Conservation (phyloP, 1,139 yeast species). For the Taiozyma onychis region DNA sequence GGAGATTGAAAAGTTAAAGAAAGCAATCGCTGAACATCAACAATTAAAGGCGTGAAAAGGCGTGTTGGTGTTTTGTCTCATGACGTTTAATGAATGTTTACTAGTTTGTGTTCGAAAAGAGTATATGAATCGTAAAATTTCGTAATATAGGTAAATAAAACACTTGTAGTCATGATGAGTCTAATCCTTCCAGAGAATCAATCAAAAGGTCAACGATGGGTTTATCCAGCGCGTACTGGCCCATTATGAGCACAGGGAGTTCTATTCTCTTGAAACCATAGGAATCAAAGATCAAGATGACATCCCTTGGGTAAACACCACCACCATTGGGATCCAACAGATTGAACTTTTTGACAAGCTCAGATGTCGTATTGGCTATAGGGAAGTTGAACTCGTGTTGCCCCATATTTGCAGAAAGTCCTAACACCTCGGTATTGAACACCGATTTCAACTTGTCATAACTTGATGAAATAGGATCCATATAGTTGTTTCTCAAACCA, state of each 20-base stretch:
- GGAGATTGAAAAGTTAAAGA: constrained; percentile 48
- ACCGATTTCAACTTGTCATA: constrained; percentile 2
- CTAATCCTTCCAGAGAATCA: constrained; percentile 23
- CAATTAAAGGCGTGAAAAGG: constrained; percentile 19
- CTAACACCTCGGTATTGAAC: constrained; percentile 14
- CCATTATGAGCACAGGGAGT: constrained; percentile 14
- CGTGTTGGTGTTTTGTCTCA: constrained; percentile 3
- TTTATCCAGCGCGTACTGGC: constrained; percentile 20
- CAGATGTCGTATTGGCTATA: constrained; percentile 12
- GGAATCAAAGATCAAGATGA: constrained; percentile 30
- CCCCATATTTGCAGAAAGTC: constrained; percentile 14
- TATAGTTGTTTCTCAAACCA: constrained; percentile 17
- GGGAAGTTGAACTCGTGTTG: constrained; percentile 15
- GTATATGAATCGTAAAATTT: background rate
- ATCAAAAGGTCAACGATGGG: constrained; percentile 21
- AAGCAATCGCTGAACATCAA: constrained; percentile 47
- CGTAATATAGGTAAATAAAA: background rate
- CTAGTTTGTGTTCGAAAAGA: background rate
- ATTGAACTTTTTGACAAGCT: constrained; percentile 25
- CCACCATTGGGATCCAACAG: constrained; percentile 43
- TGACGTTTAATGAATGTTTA: background rate
- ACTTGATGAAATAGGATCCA: constrained; percentile 7
- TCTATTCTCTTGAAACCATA: constrained; percentile 19
- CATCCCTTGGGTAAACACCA: constrained; percentile 39
- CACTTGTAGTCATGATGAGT: too few relatives aligned